Conservation (phyloP, 768 basidiomycete species). For the Termitomyces sp. region DNA sequence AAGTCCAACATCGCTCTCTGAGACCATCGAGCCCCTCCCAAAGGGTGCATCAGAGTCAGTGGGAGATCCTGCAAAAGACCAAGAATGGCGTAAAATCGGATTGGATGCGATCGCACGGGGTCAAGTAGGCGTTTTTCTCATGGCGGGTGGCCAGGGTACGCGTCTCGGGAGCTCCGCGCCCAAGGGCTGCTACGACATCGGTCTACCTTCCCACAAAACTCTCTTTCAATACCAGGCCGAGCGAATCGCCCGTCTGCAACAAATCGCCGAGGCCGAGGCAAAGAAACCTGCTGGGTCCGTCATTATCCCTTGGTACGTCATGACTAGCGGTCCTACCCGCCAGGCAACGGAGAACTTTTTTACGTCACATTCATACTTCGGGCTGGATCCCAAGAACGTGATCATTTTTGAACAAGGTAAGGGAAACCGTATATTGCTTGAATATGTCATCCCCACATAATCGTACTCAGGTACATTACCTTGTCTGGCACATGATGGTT, state of each 20-base stretch:
- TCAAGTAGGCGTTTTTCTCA: slow-evolving; percentile 90
- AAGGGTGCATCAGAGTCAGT: slow-evolving; percentile 65
- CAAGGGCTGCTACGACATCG: slow-evolving; percentile 98
- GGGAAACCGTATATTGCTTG: slow-evolving; percentile 13
- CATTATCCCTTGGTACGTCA: slow-evolving; percentile 93
- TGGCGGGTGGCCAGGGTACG: slow-evolving; percentile 98
- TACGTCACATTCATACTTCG: slow-evolving; percentile 70
- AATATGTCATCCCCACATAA: background rate
- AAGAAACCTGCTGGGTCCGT: slow-evolving; percentile 55
- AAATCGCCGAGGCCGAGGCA: slow-evolving; percentile 55
- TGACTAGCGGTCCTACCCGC: slow-evolving; percentile 97
- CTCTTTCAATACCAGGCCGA: slow-evolving; percentile 99
- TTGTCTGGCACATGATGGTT: slow-evolving; percentile 91
- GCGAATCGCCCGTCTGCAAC: slow-evolving; percentile 81
- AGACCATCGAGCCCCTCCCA: slow-evolving; percentile 74
- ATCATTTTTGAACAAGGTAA: slow-evolving; percentile 96
- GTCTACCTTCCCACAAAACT: slow-evolving; percentile 85
- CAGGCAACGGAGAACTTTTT: slow-evolving; percentile 85
- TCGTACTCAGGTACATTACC: slow-evolving; percentile 77
- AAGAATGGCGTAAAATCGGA: slow-evolving; percentile 74
- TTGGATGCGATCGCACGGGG: slow-evolving; percentile 75
- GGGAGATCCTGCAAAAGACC: slow-evolving; percentile 46
- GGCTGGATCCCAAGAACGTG: slow-evolving; percentile 72
- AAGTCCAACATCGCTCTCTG: slow-evolving; percentile 26
- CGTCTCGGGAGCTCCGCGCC: slow-evolving; percentile 87